Conservation (phyloP, 352 stramenopile species). For the Globisporangium megalacanthum region DNA sequence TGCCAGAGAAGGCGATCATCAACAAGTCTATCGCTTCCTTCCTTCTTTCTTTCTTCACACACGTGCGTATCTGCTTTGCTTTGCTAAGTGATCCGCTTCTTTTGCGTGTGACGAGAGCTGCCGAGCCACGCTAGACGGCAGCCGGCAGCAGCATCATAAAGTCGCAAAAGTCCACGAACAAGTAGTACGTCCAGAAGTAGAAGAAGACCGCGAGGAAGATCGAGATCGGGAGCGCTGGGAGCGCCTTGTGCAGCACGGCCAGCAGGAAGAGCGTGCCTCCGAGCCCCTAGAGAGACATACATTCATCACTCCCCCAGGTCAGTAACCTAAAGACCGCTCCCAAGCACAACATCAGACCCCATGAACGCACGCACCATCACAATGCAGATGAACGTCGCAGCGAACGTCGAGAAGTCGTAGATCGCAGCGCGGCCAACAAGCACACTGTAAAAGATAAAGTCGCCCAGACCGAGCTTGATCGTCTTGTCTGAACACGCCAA, state of each 20-base stretch:
- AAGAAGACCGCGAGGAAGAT: constrained; percentile 82
- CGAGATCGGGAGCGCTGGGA: constrained; percentile 95
- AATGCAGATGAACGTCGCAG: constrained; percentile 89
- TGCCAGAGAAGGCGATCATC: too few relatives aligned
- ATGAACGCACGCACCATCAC: constrained; percentile 75
- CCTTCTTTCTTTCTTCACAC: not conserved
- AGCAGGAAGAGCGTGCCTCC: constrained; percentile 94
- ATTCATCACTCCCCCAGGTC: not conserved
- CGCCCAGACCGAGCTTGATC: constrained; percentile 93
- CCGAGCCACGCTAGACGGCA: constrained; percentile 24
- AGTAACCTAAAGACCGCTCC: too few relatives aligned
- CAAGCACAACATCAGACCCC: not conserved
- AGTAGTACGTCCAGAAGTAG: constrained; percentile 80
- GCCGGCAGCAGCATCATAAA: constrained; percentile 72
- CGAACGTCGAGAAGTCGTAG: constrained; percentile 95
- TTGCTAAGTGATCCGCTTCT: not conserved
- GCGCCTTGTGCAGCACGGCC: constrained; percentile 89
- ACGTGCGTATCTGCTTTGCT: not conserved
- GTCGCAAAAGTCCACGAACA: constrained; percentile 80
- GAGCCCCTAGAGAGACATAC: constrained; percentile 55
- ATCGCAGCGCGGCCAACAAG: constrained; percentile 94
- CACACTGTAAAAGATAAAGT: constrained; percentile 99
- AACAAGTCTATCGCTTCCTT: not conserved
- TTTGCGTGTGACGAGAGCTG: too few relatives aligned
- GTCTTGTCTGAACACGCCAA: constrained; percentile 53